These are phyloP conservation scores for Lactarius sanguifluus DNA, from an alignment of 768 basidiomycete species.

Conservation along the genomic window DNA sequence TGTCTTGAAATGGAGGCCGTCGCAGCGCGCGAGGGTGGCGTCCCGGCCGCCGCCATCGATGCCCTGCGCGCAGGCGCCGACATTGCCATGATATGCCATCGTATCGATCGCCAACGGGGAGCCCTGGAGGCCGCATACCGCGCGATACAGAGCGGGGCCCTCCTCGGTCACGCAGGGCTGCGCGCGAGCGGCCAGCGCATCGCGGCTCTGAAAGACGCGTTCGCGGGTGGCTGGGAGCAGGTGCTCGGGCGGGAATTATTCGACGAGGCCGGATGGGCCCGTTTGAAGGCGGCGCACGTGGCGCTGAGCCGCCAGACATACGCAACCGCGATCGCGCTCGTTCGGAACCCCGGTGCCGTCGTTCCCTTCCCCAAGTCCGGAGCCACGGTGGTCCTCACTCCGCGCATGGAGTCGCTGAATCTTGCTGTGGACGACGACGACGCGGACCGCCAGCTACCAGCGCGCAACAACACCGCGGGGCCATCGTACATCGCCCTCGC, in stretches of 20 bases:
- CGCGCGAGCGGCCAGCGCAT: slow-evolving; percentile 48
- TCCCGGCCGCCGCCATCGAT: slow-evolving; percentile 53
- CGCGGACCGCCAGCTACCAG: no score
- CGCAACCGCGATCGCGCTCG: slow-evolving; percentile 44
- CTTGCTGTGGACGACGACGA: no score
- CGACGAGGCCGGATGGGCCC: slow-evolving; percentile 35
- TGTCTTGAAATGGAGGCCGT: slow-evolving; percentile 79
- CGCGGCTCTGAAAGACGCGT: slow-evolving; percentile 48
- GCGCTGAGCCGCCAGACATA: slow-evolving; percentile 51
- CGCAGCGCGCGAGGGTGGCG: slow-evolving; percentile 46
- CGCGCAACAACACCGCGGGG: slow-evolving; percentile 38
- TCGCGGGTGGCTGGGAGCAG: slow-evolving; percentile 49
- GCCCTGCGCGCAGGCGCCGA: slow-evolving; percentile 66
- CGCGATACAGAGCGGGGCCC: slow-evolving; percentile 47
- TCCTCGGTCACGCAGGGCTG: slow-evolving; percentile 42
- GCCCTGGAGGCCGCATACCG: slow-evolving; percentile 53
- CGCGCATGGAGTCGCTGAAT: slow-evolving; percentile 49
- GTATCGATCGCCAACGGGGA: slow-evolving; percentile 50
- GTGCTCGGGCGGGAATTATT: slow-evolving; percentile 33
- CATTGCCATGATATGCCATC: slow-evolving; percentile 75
- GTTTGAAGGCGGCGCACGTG: slow-evolving; percentile 42
- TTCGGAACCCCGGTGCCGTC: slow-evolving; percentile 42
- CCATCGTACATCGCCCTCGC: slow-evolving; percentile 55
- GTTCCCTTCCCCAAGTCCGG: slow-evolving; percentile 37
- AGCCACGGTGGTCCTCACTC: slow-evolving; percentile 49